A percentile compares a stretch with the other conserved stretches of the same genome.
Conservation (phyloP, 2,329 filamentous ascomycete genomes). For the Pseudonectria buxi region DNA sequence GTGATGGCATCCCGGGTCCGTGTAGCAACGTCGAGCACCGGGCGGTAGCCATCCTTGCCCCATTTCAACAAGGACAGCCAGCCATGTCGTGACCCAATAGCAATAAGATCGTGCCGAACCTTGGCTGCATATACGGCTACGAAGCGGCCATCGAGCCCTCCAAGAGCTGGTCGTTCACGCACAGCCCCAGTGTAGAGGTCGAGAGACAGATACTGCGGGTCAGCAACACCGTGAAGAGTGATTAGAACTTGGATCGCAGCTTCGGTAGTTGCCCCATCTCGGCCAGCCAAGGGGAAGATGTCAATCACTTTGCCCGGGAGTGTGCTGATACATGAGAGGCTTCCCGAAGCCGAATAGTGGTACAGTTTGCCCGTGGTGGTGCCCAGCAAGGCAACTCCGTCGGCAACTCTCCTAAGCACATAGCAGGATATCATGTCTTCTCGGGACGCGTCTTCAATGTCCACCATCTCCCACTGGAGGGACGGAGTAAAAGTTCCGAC, state of each 20-base stretch:
- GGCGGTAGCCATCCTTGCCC: slow-evolving; percentile 20
- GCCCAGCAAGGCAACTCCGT: slow-evolving; percentile 39
- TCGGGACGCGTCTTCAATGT: slow-evolving; percentile 25
- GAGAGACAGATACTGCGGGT: slow-evolving; percentile 37
- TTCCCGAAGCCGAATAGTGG: slow-evolving; percentile 29
- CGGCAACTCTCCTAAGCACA: slow-evolving; percentile 34
- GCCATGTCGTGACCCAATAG: slow-evolving; percentile 48
- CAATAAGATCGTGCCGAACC: slow-evolving; percentile 35
- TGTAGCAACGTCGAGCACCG: slow-evolving; percentile 30
- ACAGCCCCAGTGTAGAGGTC: slow-evolving; percentile 24
- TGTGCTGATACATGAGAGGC: slow-evolving; percentile 29
- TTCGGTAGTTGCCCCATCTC: background rate
- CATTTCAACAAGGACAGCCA: slow-evolving; percentile 32
- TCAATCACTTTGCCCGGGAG: slow-evolving; percentile 45
- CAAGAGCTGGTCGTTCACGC: slow-evolving; percentile 24
- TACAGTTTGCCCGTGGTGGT: slow-evolving; percentile 43
- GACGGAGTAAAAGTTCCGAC: slow-evolving; percentile 31
- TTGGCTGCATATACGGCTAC: slow-evolving; percentile 41
- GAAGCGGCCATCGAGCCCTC: slow-evolving; percentile 41
- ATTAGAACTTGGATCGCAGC: slow-evolving; percentile 32
- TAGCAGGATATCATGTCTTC: slow-evolving; percentile 41
- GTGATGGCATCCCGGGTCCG: slow-evolving; percentile 61
- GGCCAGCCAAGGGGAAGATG: slow-evolving; percentile 34
- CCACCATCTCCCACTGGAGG: slow-evolving; percentile 38
- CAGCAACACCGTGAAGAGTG: slow-evolving; percentile 39